These are phyloP conservation scores for Ustilago shanxiensis DNA, from an alignment of 1,284 basidiomycete genomes.

Conservation along the genomic window DNA sequence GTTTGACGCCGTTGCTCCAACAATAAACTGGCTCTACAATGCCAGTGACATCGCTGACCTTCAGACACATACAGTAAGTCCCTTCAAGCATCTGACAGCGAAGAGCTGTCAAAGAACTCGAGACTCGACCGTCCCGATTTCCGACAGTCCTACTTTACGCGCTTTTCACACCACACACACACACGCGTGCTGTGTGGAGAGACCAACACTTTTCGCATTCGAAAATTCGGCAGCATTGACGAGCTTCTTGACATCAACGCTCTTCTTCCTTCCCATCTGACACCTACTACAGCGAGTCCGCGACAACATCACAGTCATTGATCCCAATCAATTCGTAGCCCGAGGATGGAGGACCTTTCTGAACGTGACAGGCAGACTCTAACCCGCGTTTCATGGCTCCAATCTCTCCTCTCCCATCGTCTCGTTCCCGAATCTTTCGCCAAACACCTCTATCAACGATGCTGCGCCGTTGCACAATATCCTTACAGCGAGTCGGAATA, in stretches of 20 bases:
- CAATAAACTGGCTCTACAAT: too few relatives aligned
- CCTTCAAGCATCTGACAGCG: too few relatives aligned
- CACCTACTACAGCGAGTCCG: background rate
- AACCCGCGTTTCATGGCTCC: conserved; percentile 42
- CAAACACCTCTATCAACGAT: conserved; percentile 39
- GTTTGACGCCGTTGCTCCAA: too few relatives aligned
- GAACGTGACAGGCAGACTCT: conserved; percentile 11
- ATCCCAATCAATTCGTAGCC: background rate
- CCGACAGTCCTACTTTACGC: too few relatives aligned
- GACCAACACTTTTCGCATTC: conserved; percentile 32
- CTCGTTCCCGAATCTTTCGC: conserved; percentile 47
- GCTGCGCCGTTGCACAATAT: conserved; percentile 21
- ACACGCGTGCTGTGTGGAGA: conserved; percentile 2
- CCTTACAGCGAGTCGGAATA: conserved; percentile 29
- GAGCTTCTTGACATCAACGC: conserved; percentile 12
- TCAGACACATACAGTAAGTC: too few relatives aligned
- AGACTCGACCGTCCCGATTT: too few relatives aligned
- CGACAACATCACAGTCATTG: background rate
- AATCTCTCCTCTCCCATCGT: conserved; percentile 52
- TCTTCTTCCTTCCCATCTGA: background rate
- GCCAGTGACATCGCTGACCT: too few relatives aligned
- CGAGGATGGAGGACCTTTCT: conserved; percentile 7
- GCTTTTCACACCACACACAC: too few relatives aligned
- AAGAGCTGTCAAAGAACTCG: too few relatives aligned
- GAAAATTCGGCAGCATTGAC: conserved; percentile 5